phyloP scores from a whole-genome alignment of 2,329 filamentous ascomycete species.

The Stachybotrys chartarum region DNA sequence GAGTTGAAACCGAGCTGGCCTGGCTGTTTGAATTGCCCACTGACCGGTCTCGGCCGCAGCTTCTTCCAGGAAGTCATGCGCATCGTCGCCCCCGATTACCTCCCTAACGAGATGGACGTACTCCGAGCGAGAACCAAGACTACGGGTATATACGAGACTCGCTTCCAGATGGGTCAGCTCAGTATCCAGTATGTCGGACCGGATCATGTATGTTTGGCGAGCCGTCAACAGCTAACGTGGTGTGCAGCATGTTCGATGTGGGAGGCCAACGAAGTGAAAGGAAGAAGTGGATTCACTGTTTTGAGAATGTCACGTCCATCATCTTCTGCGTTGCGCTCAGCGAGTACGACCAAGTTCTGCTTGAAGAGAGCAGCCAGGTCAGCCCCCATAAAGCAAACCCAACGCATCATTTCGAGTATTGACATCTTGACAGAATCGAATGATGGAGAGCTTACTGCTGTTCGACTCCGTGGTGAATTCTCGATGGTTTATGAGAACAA shows the following conservation, averaged over 20 bases:
- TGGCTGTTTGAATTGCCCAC: background rate
- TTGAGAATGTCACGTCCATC: conserved; percentile 98
- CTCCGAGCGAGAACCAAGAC: conserved; percentile 95
- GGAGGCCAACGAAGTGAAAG: conserved; percentile 94
- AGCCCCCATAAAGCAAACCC: background rate
- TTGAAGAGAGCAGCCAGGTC: conserved; percentile 97
- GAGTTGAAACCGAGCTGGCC: conserved; percentile 28
- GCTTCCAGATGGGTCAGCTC: conserved; percentile 96
- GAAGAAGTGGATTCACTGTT: conserved; percentile 99
- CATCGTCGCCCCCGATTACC: conserved; percentile 78
- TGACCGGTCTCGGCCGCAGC: conserved; percentile 38
- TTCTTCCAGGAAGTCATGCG: conserved; percentile 91
- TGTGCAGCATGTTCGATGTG: conserved; percentile 91
- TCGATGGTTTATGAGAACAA: conserved; percentile 97
- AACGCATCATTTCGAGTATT: background rate
- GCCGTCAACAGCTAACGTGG: conserved; percentile 11
- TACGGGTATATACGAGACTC: conserved; percentile 97
- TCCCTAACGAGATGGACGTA: conserved; percentile 91
- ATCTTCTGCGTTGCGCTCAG: conserved; percentile 98
- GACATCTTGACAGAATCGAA: conserved; percentile 67
- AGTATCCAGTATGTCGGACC: conserved; percentile 83
- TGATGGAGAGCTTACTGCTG: conserved; percentile 96
- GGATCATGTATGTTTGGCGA: background rate
- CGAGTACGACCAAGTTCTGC: conserved; percentile 94
- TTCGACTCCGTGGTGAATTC: conserved; percentile 99